Evolutionary conservation across 164 flowering plant species (phyloP).

Genomic region (Vitis riparia): DNA sequence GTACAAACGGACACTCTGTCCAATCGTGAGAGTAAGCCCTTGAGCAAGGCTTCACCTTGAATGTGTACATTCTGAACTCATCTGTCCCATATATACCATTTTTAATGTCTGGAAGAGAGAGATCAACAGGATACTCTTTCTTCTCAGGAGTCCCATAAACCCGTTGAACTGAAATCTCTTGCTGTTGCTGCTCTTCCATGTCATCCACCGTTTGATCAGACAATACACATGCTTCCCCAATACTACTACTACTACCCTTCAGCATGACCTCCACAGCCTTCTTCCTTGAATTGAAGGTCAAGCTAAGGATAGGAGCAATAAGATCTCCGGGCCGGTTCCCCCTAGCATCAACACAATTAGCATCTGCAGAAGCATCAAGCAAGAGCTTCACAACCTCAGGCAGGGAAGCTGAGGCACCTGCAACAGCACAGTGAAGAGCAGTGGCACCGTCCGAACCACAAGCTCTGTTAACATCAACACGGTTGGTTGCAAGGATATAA

Average conservation of each 20-base stretch:
- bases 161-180: conserved; percentile 17
- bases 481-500: conserved; percentile 38
- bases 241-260: conserved; percentile 18
- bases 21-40: conserved; percentile 67
- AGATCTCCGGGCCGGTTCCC: conserved; percentile 48
- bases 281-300: conserved; percentile 25
- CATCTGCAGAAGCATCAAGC: conserved; percentile 50
- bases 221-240: conserved; percentile 14
- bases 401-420: conserved; percentile 40
- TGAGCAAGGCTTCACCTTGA: conserved; percentile 62
- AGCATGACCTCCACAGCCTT: conserved; percentile 34
- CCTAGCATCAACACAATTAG: conserved; percentile 34
- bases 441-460: conserved; percentile 55
- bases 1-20: conserved; percentile 67
- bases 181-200: conserved; percentile 23
- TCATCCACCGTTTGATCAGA: conserved; percentile 19
- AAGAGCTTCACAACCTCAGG: conserved; percentile 48
- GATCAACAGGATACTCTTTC: conserved; percentile 58
- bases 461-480: conserved; percentile 48
- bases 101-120: conserved; percentile 53
- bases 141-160: conserved; percentile 28
- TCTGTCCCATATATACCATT: conserved; percentile 51
- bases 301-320: conserved; percentile 17
- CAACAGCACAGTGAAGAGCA: conserved; percentile 61
- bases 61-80: conserved; percentile 58